Base-by-base conservation (phyloP, 2,329 filamentous ascomycete genomes). In the Arthrinium puccinioides region DNA sequence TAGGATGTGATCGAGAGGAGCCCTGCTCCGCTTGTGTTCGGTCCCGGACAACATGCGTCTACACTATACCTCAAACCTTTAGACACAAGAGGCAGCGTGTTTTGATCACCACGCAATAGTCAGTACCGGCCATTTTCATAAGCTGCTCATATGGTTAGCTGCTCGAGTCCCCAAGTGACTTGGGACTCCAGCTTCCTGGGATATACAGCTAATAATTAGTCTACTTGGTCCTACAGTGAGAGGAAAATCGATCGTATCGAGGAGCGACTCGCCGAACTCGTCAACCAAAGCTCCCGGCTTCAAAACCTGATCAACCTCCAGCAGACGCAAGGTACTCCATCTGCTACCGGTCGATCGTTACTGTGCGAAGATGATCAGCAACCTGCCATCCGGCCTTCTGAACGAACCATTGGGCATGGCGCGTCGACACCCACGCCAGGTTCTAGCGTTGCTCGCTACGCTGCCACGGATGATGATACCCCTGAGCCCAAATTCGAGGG, bases 401-500 rank as follows among this genome's bases (percentile, higher is more conserved):
- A 14, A 26, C 15, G 13, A 13, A 29, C 16, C 19, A 21, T 33
- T 15, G 31, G 31, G 6, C 19, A 15, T 7, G 24, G 16, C 14
- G 31, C 20, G 15, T 23, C 32, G 11, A 25, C 20, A 19, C 32
- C 32, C 15, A 23, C 24, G 11, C 18, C 25, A 20, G 24, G 21
- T 18, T 30, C 32, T 21, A 29, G 23, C 14, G 11, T 26, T 14
- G 24, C 14, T 21, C 14, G 20, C 15, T 32, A 23, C 29, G 20
- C 27, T 21, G 14, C 29, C 6, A 29, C 26, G 18, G 29, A 37
- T 6, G 16, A 33, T n/a, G 23, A 32, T 7, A 18, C 21, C 15
- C 57, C 62, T 6, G 62, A 66, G 37, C 61, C 61, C 11, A 59
- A 59, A 9, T 67, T 70, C 41, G 69, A 69, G 37, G 69, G 67